Evolutionary conservation across 75 land plant genomes (phyloP).

Genomic region (Pseudotsuga menziesii): DNA sequence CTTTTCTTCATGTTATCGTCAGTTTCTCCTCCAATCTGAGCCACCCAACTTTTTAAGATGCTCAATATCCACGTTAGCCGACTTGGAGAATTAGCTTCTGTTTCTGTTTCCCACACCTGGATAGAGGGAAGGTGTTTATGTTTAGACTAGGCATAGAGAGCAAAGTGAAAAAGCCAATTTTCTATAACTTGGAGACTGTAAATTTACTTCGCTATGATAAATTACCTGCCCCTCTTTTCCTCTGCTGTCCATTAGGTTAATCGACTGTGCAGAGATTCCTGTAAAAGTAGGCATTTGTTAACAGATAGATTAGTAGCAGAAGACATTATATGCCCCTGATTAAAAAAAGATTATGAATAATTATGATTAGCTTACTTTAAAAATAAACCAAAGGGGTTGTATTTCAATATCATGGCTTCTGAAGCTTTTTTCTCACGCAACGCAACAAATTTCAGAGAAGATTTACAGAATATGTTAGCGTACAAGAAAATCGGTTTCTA

Average conservation of each 20-base stretch:
- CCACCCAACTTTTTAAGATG: not conserved
- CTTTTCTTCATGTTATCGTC: not conserved
- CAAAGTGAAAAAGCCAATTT: not conserved
- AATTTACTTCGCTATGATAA: not conserved
- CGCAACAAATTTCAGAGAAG: not conserved
- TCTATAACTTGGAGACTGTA: not conserved
- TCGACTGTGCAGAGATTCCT: constrained; percentile 6
- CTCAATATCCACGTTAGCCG: not conserved
- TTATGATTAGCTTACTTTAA: not conserved
- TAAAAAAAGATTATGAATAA: not conserved
- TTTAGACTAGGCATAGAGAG: too few relatives aligned
- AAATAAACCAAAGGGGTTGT: not conserved
- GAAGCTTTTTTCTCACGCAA: not conserved
- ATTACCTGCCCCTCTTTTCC: not conserved
- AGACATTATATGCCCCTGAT: not conserved
- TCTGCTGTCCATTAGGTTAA: not conserved
- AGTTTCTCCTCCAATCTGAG: not conserved
- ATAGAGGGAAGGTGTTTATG: not conserved
- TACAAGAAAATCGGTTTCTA: too few relatives aligned
- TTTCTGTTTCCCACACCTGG: not conserved
- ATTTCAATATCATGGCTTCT: too few relatives aligned
- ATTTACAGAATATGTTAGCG: not conserved
- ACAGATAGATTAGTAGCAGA: not conserved
- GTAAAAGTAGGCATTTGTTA: not conserved
- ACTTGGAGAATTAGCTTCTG: too few relatives aligned